These are phyloP conservation scores for rapeseed (Brassica napus) DNA, from an alignment of 345 rosid species.

Conservation along the genomic window Da-Ae NC_063438.1:1508001-1508500, in stretches of 20 bases:
- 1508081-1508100: constrained; percentile 40
- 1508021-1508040: constrained; percentile 21
- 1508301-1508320: background rate
- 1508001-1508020: background rate
- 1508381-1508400: constrained; percentile 13
- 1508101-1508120: constrained; percentile 42
- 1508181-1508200: constrained; percentile 14
- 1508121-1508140: constrained; percentile 37
- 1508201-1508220: background rate
- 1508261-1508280: constrained; percentile 28
- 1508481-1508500: constrained; percentile 10
- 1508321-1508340: background rate
- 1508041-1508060: constrained; percentile 37
- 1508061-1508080: constrained; percentile 32
- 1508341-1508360: constrained; percentile 5
- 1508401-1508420: constrained; percentile 17
- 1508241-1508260: constrained; percentile 34
- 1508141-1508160: background rate
- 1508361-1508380: constrained; percentile 11
- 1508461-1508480: background rate
- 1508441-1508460: background rate
- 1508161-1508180: constrained; percentile 10
- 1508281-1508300: background rate
- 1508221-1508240: constrained; percentile 26
- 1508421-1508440: constrained; percentile 30